These are phyloP conservation scores for Coemansia linderi DNA, from an alignment of 371 early-diverging fungal species.

Conservation along the genomic window DNA sequence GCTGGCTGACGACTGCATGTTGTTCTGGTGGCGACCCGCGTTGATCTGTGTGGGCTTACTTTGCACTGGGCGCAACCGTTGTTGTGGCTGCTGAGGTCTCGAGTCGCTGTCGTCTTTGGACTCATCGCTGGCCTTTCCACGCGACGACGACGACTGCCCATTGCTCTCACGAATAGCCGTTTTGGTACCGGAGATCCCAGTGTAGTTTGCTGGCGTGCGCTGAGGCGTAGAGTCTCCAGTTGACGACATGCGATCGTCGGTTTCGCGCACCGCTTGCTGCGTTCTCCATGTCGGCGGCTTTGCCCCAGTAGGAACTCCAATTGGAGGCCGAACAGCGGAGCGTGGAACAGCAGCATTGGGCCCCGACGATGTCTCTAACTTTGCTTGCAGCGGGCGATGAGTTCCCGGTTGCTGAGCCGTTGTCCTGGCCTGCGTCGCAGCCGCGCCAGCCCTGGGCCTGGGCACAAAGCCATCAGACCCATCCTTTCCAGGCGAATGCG, in stretches of 20 bases:
- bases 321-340: slow-evolving; percentile 16
- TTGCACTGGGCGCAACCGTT: slow-evolving; percentile 24
- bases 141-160: slow-evolving; percentile 14
- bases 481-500: slow-evolving; percentile 1
- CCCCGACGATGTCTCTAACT: slow-evolving; percentile 32
- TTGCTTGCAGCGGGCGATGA: slow-evolving; percentile 47
- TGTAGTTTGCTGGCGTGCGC: slow-evolving; percentile 29
- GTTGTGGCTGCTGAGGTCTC: slow-evolving; percentile 12
- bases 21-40: slow-evolving; percentile 9
- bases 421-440: neutral
- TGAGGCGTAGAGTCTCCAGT: slow-evolving; percentile 24
- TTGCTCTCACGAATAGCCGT: slow-evolving; percentile 30
- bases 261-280: slow-evolving; percentile 47
- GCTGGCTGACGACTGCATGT: slow-evolving; percentile 43
- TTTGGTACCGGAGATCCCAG: slow-evolving; percentile 35
- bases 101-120: slow-evolving; percentile 13
- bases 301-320: slow-evolving; percentile 19
- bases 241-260: slow-evolving; percentile 20
- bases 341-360: slow-evolving; percentile 14
- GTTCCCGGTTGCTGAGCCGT: slow-evolving; percentile 8
- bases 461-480: slow-evolving; percentile 5
- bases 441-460: slow-evolving; percentile 4
- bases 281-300: slow-evolving; percentile 47
- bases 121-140: slow-evolving; percentile 32
- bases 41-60: slow-evolving; percentile 8